Conservation (phyloP, 345 rosid species). For the Salix udensis region DNA sequence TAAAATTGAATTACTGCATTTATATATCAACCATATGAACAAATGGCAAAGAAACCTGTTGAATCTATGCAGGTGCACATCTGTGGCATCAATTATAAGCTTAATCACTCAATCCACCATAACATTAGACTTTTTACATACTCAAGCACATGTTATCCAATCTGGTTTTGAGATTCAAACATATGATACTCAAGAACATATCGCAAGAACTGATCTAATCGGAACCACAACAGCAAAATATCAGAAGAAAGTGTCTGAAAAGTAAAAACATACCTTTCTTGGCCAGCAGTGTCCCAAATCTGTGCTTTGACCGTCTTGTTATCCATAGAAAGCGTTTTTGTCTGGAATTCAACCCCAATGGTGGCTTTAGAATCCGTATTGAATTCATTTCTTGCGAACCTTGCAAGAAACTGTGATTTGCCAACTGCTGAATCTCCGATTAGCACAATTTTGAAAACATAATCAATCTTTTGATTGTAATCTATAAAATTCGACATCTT, state of each 20-base stretch:
- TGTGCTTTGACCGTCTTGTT: slow-evolving; percentile 79
- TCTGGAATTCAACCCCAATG: slow-evolving; percentile 86
- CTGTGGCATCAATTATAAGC: no score
- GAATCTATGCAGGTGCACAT: no score
- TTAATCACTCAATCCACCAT: neutral
- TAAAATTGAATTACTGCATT: no score
- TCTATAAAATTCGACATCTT: slow-evolving; percentile 72
- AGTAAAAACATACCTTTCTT: slow-evolving; percentile 50
- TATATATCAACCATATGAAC: no score
- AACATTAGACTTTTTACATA: no score
- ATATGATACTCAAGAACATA: neutral
- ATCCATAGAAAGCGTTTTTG: slow-evolving; percentile 72
- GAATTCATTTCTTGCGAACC: slow-evolving; percentile 79
- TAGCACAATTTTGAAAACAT: slow-evolving; percentile 75
- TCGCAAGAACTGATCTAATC: neutral
- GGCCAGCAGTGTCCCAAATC: slow-evolving; percentile 93
- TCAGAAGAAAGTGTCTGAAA: neutral
- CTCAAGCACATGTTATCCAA: neutral
- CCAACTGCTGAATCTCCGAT: slow-evolving; percentile 89
- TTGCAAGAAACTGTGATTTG: slow-evolving; percentile 69
- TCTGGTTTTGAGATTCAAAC: neutral
- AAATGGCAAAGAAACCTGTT: no score
- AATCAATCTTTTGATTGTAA: slow-evolving; percentile 78
- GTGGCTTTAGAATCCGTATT: slow-evolving; percentile 80
- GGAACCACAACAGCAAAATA: neutral